A percentile compares a stretch with the other conserved stretches of the same genome.
Conservation (phyloP, 2,329 filamentous ascomycete species). For the Colletotrichum filicis region DNA sequence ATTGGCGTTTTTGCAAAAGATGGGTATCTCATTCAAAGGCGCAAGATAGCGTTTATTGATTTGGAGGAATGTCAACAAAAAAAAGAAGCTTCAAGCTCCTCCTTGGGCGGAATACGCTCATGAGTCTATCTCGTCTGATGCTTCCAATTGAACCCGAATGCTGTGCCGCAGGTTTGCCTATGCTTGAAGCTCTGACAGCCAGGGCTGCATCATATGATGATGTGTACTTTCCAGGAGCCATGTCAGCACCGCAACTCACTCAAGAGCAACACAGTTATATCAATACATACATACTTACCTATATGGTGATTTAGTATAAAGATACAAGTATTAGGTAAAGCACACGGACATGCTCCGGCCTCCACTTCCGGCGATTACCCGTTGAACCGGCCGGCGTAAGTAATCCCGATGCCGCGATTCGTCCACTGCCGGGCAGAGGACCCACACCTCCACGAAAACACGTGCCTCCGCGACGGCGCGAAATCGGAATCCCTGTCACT, state of each 20-base stretch:
- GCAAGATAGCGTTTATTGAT: not conserved
- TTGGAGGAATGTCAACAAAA: not conserved
- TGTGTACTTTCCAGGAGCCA: too few relatives aligned
- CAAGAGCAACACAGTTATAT: too few relatives aligned
- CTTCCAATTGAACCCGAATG: not conserved
- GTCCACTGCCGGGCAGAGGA: not conserved
- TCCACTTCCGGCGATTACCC: not conserved
- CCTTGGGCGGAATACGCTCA: not conserved
- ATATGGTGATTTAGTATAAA: too few relatives aligned
- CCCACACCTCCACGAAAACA: slow-evolving; percentile 33
- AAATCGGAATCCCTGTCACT: slow-evolving; percentile 25
- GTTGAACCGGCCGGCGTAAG: slow-evolving; percentile 14
- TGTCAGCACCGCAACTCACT: not conserved
- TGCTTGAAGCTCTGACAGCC: not conserved
- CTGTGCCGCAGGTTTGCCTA: not conserved
- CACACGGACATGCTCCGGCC: not conserved
- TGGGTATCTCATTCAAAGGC: too few relatives aligned
- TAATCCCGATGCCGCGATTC: slow-evolving; percentile 21
- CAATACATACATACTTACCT: too few relatives aligned
- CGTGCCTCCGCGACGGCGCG: slow-evolving; percentile 35
- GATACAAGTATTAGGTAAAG: too few relatives aligned
- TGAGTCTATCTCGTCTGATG: not conserved
- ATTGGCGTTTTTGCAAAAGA: not conserved
- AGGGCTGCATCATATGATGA: not conserved
- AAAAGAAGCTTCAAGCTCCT: not conserved